Evolutionary conservation across 495 filamentous ascomycete species (phyloP), one percentile per base, ranked within the genome.

Genomic region (Viridothelium virens): DNA sequence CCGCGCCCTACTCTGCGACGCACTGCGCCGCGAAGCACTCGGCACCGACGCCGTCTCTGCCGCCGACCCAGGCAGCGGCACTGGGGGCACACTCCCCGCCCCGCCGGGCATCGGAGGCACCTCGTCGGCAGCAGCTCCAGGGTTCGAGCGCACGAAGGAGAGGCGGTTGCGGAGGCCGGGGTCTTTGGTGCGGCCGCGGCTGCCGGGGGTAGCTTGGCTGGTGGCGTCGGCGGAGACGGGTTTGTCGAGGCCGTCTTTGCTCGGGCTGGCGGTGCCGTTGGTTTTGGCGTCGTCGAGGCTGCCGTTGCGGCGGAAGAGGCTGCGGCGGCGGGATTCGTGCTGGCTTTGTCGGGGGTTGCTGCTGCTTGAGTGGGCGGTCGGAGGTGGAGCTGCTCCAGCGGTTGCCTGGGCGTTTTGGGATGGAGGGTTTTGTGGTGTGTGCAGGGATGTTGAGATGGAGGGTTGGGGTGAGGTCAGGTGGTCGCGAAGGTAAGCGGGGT

Each of bases 391-490:
- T 34, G 47, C 61, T 5, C 68, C 53, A 2, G 53, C 18, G 7
- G 53, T 7, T 7, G 53, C 31, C 31, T 59, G 53, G 7, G 53
- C 5, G 31, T 10, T 36, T 4, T 18, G n/a, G 5, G 53, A 36
- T 31, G 33, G 53, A 14, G 53, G 11, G 31, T 31, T 18, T 14
- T 18, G 53, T 7, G 53, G 33, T 9, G 68, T 12, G 25, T 65
- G 41, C 34, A 2, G 14, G 61, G 63, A 47, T 38, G 56, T 34
- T 16, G 70, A 65, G 18, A 67, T 72, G 38, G 70, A 59, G 4
- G 68, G 64, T 31, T 37, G 66, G 16, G 68, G 59, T n/a, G 68
- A 39, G 79, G 76, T 18, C 79, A 80, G 12, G 77, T 76, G 1
- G 71, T 73, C n/a, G 74, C 68, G 64, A 18, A 7, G 74, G 72